These are phyloP conservation scores for Russula sp. DNA, from an alignment of 768 basidiomycete species.

Conservation along the genomic window DNA sequence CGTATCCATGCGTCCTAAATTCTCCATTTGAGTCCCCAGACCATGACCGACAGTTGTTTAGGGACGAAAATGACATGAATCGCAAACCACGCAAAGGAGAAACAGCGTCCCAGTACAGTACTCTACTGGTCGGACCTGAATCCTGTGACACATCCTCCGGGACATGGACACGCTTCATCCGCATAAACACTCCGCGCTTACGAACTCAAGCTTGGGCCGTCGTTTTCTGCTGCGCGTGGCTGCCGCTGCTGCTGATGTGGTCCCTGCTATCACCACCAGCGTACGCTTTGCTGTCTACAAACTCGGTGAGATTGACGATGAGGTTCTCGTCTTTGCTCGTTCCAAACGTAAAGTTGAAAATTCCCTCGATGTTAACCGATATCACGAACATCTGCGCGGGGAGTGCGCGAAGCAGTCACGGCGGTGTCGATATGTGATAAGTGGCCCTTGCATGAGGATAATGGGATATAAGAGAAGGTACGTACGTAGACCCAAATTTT, in stretches of 20 bases:
- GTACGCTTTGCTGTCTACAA: constrained; percentile 1
- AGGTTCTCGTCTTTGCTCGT: neutral
- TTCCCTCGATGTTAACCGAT: neutral
- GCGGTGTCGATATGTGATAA: no score
- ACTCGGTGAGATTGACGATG: neutral
- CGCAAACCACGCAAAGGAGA: neutral
- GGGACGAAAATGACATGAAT: neutral
- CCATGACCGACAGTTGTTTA: neutral
- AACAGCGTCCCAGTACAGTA: neutral
- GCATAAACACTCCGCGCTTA: constrained; percentile 1
- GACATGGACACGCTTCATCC: neutral
- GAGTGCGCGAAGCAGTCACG: neutral
- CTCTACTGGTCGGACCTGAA: neutral
- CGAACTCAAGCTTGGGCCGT: neutral
- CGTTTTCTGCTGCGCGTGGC: neutral
- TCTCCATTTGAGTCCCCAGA: no score
- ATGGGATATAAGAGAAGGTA: neutral
- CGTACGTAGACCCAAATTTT: neutral
- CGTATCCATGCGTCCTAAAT: no score
- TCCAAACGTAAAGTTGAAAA: neutral
- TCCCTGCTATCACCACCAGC: neutral
- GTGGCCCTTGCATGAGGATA: neutral
- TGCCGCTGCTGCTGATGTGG: no score
- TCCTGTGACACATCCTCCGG: neutral
- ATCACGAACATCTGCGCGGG: neutral